These are phyloP conservation scores for Lactarius pseudohatsudake DNA, from an alignment of 768 basidiomycete species.

Conservation along the genomic window DNA sequence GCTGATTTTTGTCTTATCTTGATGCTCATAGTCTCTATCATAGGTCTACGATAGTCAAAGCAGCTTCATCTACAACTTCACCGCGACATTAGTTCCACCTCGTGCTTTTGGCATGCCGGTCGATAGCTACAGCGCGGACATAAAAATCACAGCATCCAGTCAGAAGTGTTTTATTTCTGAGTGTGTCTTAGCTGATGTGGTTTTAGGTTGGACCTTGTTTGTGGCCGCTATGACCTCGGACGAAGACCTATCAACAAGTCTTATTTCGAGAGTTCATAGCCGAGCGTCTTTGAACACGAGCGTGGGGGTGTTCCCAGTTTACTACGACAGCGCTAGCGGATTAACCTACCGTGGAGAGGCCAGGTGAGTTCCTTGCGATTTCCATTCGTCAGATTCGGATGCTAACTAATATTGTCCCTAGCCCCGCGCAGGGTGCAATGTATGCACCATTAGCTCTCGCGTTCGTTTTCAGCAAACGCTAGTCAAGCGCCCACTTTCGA, in stretches of 20 bases:
- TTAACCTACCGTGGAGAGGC: slow-evolving; percentile 6
- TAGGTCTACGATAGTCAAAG: slow-evolving; percentile 19
- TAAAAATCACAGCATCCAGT: not conserved
- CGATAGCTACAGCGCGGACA: not conserved
- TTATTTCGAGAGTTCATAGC: slow-evolving; percentile 17
- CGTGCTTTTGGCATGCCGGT: slow-evolving; percentile 19
- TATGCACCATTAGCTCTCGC: slow-evolving; percentile 31
- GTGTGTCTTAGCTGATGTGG: not conserved
- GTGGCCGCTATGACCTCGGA: slow-evolving; percentile 15
- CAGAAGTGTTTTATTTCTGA: not conserved
- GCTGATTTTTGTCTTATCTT: not conserved
- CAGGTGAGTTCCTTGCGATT: slow-evolving; percentile 14
- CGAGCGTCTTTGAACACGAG: slow-evolving; percentile 15
- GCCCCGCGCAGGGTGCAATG: slow-evolving; percentile 31
- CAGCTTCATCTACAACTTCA: slow-evolving; percentile 2
- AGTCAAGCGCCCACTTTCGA: not conserved
- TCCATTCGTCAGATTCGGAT: not conserved
- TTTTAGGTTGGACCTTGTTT: slow-evolving; percentile 20
- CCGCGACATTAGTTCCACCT: not conserved
- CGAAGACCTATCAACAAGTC: not conserved
- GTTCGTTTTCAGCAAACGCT: slow-evolving; percentile 18
- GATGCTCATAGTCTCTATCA: not conserved
- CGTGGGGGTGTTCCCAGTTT: slow-evolving; percentile 13
- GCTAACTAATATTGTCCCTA: not conserved
- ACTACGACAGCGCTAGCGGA: slow-evolving; percentile 9